Percentiles rank a stretch among this genome's conserved stretches.
Evolutionary conservation across 345 rosid species (phyloP).

Genomic region (Corchorus olitorius): DNA sequence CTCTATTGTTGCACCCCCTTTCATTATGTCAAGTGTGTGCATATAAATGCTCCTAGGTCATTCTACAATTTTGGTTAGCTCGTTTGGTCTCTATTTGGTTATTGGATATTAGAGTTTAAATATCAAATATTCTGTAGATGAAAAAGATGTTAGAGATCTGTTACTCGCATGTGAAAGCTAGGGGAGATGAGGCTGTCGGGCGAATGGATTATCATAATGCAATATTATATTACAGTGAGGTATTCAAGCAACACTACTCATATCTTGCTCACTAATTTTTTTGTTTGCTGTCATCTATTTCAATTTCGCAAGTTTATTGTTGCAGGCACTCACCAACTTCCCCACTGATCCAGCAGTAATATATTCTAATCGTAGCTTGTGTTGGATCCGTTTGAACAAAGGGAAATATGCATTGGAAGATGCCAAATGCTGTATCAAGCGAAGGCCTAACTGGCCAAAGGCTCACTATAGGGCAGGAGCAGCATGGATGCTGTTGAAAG

Average conservation of each 20-base stretch:
- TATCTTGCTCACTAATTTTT: too few relatives aligned
- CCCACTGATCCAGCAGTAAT: neutral
- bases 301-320: too few relatives aligned
- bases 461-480: slow-evolving; percentile 17
- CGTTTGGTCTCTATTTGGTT: neutral
- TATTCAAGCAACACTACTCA: neutral
- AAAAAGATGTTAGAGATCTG: neutral
- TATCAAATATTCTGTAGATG: neutral
- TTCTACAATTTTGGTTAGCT: neutral
- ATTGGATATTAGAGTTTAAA: neutral
- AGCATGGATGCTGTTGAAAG: slow-evolving; percentile 20
- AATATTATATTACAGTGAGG: slow-evolving; percentile 5
- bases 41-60: too few relatives aligned
- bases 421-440: neutral
- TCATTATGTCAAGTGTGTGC: neutral
- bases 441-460: slow-evolving; percentile 9
- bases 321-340: neutral
- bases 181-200: slow-evolving; percentile 8
- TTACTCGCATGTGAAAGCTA: slow-evolving; percentile 4
- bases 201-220: slow-evolving; percentile 22
- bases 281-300: too few relatives aligned
- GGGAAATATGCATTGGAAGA: slow-evolving; percentile 8
- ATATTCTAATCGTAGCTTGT: slow-evolving; percentile 14
- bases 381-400: slow-evolving; percentile 16
- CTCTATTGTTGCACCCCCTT: neutral